Evolutionary conservation across 495 filamentous ascomycete species (phyloP), one percentile per base, ranked within the genome.

Genomic region (Lentithecium fluviatile): DNA sequence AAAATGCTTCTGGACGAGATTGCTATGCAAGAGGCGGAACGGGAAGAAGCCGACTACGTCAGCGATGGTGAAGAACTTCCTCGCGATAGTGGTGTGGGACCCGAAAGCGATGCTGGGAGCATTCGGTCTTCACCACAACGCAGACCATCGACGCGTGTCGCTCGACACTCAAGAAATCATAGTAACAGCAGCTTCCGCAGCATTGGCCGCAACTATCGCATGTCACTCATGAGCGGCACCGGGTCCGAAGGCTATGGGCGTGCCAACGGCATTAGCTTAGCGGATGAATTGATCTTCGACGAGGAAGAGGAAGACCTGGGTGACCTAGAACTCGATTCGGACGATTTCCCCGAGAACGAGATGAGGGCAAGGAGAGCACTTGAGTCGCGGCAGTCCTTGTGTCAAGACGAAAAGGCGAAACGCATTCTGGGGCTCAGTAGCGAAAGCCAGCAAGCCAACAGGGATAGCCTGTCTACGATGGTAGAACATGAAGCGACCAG

Each of bases 261-360:
- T 68, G 66, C 76, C 19, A 85, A 85, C 51, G 88, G 88, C 8
- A 66, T 91, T 37, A 94, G 86, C 64, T 75, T 98, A 40, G 94
- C 94, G 8, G 90, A 97, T 65, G 94, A 98, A 78, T 79, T 98
- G 58, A 85, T 86, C 51, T 86, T 95, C 40, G 90, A 89, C 56
- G 88, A 88, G 46, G 88, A 88, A 50, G 86, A 87, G 49, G 70
- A 75, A 70, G 78, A 77, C 26, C 20, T 73, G 23, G 73, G 73
- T 32, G 71, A 75, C 12, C 56, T 75, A 37, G 73, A 74, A 43
- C 65, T 62, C 13, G 69, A 76, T 62, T 60, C 57, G n/a, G 73
- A 75, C 37, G 71, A 70, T 20, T 69, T 69, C 21, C 58, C 72
- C 12, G 74, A 76, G 47, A 62, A 70, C 15, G 74, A 76, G 46